phyloP scores from a whole-genome alignment of 2,329 filamentous ascomycete genomes.

The Calonectria crousiana region DNA sequence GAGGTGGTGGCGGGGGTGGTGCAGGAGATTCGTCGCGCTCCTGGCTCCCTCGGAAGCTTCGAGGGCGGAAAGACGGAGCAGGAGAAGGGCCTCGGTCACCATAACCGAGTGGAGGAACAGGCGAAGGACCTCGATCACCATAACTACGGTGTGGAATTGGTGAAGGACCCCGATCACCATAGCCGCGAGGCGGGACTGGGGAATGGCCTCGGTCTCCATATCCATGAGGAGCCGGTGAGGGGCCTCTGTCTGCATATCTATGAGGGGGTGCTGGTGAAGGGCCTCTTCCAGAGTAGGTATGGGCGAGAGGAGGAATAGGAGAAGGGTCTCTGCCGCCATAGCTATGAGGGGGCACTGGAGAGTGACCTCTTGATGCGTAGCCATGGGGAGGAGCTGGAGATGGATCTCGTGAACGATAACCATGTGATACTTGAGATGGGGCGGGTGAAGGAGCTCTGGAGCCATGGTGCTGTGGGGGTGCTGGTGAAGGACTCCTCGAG shows the following conservation, averaged over 20 bases:
- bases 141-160: conserved; percentile 45
- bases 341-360: conserved; percentile 40
- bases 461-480: conserved; percentile 45
- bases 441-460: conserved; percentile 48
- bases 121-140: conserved; percentile 44
- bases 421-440: conserved; percentile 46
- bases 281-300: conserved; percentile 47
- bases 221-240: conserved; percentile 48
- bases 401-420: conserved; percentile 50
- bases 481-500: conserved; percentile 45
- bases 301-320: conserved; percentile 37
- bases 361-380: conserved; percentile 42
- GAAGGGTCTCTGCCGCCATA: conserved; percentile 49
- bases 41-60: conserved; percentile 40
- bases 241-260: conserved; percentile 48
- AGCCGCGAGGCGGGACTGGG: conserved; percentile 40
- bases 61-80: conserved; percentile 49
- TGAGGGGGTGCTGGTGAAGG: conserved; percentile 43
- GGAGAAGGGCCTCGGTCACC: conserved; percentile 49
- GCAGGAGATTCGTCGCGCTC: conserved; percentile 72
- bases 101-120: conserved; percentile 47
- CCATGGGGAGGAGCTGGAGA: conserved; percentile 54
- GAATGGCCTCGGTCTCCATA: conserved; percentile 37
- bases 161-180: conserved; percentile 51
- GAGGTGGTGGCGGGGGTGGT: conserved; percentile 86